Conservation (phyloP, 1,284 basidiomycete genomes). For the Entoloma clypeatum region DNA sequence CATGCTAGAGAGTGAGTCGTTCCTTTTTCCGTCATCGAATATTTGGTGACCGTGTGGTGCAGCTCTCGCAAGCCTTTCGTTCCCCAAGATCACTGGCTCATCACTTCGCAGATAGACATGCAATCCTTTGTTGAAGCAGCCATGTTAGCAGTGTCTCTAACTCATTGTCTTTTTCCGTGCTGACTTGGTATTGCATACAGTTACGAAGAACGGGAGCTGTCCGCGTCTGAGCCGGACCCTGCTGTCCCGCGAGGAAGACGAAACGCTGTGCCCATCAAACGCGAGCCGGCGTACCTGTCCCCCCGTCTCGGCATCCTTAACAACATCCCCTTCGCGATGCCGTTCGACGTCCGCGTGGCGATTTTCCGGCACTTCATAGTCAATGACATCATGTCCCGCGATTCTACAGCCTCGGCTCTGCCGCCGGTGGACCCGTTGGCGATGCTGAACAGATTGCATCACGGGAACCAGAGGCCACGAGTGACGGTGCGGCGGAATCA, state of each 20-base stretch:
- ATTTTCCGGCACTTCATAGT: slow-evolving; percentile 85
- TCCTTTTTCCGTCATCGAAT: neutral
- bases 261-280: too few relatives aligned
- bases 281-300: slow-evolving; percentile 76
- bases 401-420: slow-evolving; percentile 16
- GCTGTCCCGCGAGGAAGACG: too few relatives aligned
- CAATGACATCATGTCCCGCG: slow-evolving; percentile 46
- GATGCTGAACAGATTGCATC: too few relatives aligned
- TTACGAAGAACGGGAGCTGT: slow-evolving; percentile 55
- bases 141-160: slow-evolving; percentile 47
- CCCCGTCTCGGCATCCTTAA: slow-evolving; percentile 90
- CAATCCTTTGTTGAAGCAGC: slow-evolving; percentile 89
- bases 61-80: slow-evolving; percentile 84
- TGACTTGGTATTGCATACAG: slow-evolving; percentile 27
- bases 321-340: slow-evolving; percentile 96
- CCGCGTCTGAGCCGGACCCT: too few relatives aligned
- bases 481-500: slow-evolving; percentile 71
- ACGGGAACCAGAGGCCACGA: slow-evolving; percentile 32
- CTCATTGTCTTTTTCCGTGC: neutral
- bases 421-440: slow-evolving; percentile 7
- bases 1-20: slow-evolving; percentile 81
- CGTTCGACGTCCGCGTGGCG: slow-evolving; percentile 85
- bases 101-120: slow-evolving; percentile 74
- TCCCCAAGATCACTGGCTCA: slow-evolving; percentile 83
- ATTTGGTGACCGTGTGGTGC: slow-evolving; percentile 8